Evolutionary conservation across 2,329 filamentous ascomycete species (phyloP), one percentile per base, ranked within the genome.

Genomic region (Parafenestella ontariensis): DNA sequence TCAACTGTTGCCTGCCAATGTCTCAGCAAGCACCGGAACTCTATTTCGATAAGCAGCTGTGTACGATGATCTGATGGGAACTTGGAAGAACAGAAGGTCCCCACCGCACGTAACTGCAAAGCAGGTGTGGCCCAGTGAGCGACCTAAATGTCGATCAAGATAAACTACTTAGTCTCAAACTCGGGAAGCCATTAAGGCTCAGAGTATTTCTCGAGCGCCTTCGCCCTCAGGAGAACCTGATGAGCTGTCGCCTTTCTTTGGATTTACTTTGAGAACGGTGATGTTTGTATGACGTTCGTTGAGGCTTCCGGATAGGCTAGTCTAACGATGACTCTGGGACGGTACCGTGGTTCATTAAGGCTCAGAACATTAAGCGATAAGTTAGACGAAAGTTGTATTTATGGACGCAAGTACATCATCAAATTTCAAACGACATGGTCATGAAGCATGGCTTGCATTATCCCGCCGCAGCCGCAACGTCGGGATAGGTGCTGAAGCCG

Each of bases 401-500:
- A 24, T 23, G 4, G 11, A 11, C 23, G 11, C 23, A 42, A 42
- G 40, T 11, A 21, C 40, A 15, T 28, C 3, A 10, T 13, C 15
- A 28, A 17, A 11, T 9, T 23, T 42, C 21, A 21, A 10, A 23
- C 7, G n/a, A 42, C n/a, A 28, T 2, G 21, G 13, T 7, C 28
- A n/a, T 8, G 40, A 42, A 24, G 40, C 23, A 42, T n/a, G 21
- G 11, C 18, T 11, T 28, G 11, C 21, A n/a, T 28, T 26, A 11
- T 10, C 20, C 34, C 15, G 28, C 11, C 9, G 10, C 23, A 24
- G 5, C 3, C 18, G 5, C 20, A 26, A 10, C 15, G 20, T 11
- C 13, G 55, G 39, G 10, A 21, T 51, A 29, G 49, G 58, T 20
- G 58, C 55, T n/a, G 49, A 51, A 41, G 52, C 49, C 11, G 55